Conservation (phyloP, 139 green algal genomes). For the Coccomyxa sp. region DNA sequence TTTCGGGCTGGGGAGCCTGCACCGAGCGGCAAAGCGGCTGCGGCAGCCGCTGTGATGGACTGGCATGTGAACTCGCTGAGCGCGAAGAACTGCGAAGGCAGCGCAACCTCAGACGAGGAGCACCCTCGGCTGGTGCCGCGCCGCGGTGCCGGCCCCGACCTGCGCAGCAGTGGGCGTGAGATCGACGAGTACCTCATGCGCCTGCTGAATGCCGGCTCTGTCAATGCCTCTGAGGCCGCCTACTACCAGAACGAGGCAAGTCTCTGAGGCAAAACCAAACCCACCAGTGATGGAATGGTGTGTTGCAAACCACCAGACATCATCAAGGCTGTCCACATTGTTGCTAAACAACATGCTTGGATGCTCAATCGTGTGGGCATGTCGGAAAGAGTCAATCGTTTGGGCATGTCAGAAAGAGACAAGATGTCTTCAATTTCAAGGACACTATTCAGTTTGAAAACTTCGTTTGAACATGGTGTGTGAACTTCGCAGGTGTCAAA, state of each 20-base stretch:
- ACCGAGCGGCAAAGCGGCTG: background rate
- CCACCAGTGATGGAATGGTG: background rate
- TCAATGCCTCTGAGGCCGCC: background rate
- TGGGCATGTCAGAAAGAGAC: background rate
- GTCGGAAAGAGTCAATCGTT: background rate
- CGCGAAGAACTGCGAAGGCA: constrained; percentile 1
- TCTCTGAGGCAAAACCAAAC: background rate
- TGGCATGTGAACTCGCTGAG: background rate
- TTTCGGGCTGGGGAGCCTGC: background rate
- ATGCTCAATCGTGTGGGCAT: background rate
- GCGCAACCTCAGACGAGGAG: constrained; percentile 11
- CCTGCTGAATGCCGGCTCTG: constrained; percentile 4
- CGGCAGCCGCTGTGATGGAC: background rate
- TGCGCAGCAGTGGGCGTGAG: background rate
- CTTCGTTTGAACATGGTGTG: background rate
- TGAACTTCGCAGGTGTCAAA: background rate
- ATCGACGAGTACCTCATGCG: constrained; percentile 26
- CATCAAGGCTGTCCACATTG: background rate
- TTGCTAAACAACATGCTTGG: background rate
- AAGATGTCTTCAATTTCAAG: background rate
- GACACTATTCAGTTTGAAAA: background rate
- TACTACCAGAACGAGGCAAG: constrained; percentile 4
- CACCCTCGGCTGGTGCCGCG: constrained; percentile 8
- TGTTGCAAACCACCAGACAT: background rate
- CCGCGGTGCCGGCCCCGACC: background rate